These are phyloP conservation scores for Litchi chinensis DNA, from an alignment of 345 rosid species.

Conservation along the genomic window DNA sequence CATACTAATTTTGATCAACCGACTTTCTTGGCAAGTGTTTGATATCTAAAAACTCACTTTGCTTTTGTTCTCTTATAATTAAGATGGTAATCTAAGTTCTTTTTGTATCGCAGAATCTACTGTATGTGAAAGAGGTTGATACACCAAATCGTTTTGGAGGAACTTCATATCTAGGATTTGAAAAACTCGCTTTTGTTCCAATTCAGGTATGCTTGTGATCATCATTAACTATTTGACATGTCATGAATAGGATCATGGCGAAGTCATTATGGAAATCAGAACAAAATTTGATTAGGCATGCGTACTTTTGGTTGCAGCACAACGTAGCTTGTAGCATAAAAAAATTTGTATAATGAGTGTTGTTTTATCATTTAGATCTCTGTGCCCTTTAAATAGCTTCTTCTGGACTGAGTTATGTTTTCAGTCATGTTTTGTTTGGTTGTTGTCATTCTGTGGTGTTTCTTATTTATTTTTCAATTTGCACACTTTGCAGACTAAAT, in stretches of 20 bases:
- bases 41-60: neutral
- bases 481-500: slow-evolving; percentile 54
- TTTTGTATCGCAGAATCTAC: slow-evolving; percentile 69
- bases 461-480: slow-evolving; percentile 6
- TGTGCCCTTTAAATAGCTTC: neutral
- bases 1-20: neutral
- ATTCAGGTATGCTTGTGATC: slow-evolving; percentile 63
- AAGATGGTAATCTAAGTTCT: neutral
- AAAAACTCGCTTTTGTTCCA: slow-evolving; percentile 82
- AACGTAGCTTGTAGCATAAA: neutral
- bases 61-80: slow-evolving; percentile 11
- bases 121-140: slow-evolving; percentile 60
- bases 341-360: neutral
- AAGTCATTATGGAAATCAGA: neutral
- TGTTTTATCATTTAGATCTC: neutral
- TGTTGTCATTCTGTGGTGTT: neutral
- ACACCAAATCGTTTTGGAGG: slow-evolving; percentile 91
- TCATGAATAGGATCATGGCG: neutral
- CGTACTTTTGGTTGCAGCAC: neutral
- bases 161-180: slow-evolving; percentile 74
- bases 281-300: neutral
- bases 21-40: neutral
- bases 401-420: neutral
- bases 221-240: neutral
- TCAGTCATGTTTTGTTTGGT: neutral